Evolutionary conservation across 2,329 filamentous ascomycete genomes (phyloP).

Genomic region (Hymenoscyphus fructigenus): DNA sequence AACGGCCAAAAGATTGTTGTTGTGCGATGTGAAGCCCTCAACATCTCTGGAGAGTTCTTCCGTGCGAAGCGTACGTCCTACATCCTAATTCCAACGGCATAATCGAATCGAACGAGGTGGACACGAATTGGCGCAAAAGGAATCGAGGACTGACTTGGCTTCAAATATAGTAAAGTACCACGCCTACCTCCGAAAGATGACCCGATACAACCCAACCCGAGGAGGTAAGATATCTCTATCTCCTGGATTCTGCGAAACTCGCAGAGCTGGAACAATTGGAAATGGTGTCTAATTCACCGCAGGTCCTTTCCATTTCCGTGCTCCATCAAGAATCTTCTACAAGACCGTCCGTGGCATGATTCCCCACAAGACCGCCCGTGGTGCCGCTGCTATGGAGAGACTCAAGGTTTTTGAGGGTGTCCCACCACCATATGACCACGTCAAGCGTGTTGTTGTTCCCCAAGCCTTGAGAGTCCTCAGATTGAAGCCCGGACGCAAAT

Average conservation of each 20-base stretch:
- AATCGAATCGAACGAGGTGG: constrained; percentile 17
- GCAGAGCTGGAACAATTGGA: constrained; percentile 5
- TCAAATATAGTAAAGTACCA: constrained; percentile 93
- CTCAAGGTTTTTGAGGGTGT: constrained; percentile 99
- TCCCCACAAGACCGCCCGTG: constrained; percentile 98
- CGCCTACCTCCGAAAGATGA: constrained; percentile 99
- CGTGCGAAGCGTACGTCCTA: constrained; percentile 94
- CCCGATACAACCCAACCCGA: constrained; percentile 98
- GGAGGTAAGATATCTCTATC: constrained; percentile 63
- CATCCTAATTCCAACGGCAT: constrained; percentile 15
- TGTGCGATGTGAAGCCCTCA: constrained; percentile 97
- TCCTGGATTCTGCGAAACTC: constrained; percentile 10
- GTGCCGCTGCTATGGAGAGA: constrained; percentile 93
- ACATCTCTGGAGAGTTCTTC: constrained; percentile 99
- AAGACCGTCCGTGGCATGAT: constrained; percentile 99
- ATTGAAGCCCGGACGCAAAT: constrained; percentile 99
- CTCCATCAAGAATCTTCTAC: constrained; percentile 99
- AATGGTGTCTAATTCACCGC: constrained; percentile 38
- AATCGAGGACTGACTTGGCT: constrained; percentile 45
- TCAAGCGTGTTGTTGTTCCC: constrained; percentile 99
- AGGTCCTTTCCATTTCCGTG: constrained; percentile 99
- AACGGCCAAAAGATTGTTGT: constrained; percentile 99
- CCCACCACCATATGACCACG: constrained; percentile 97
- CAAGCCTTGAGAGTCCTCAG: constrained; percentile 95
- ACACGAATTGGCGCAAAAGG: constrained; percentile 19